Percentiles rank a stretch among this genome's conserved stretches.
Conservation (phyloP, 805 yeast species). For the Metschnikowia vanudenii region DNA sequence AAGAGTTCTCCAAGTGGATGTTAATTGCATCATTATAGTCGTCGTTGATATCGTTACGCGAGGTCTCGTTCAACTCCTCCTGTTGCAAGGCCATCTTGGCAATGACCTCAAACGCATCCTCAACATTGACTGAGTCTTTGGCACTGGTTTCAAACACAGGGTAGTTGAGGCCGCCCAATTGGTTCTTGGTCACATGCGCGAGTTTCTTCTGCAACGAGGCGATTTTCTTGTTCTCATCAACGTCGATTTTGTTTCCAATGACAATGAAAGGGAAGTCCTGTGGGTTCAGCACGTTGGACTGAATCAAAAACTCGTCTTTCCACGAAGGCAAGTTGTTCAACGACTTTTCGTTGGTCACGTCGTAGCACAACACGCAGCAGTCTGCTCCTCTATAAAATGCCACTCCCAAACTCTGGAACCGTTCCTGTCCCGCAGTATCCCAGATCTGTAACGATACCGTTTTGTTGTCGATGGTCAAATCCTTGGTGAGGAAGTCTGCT, state of each 20-base stretch:
- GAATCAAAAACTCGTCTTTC: conserved; percentile 94
- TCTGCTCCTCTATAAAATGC: conserved; percentile 98
- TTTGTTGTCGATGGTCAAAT: conserved; percentile 79
- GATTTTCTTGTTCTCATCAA: conserved; percentile 84
- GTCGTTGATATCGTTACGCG: conserved; percentile 53
- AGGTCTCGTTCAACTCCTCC: conserved; percentile 86
- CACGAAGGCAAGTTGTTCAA: conserved; percentile 86
- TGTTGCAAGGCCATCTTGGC: conserved; percentile 95
- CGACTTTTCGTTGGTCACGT: conserved; percentile 91
- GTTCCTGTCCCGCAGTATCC: conserved; percentile 48
- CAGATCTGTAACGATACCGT: conserved; percentile 83
- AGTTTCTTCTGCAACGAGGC: conserved; percentile 56
- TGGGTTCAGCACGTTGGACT: conserved; percentile 90
- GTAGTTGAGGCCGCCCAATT: conserved; percentile 58
- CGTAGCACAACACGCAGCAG: conserved; percentile 94
- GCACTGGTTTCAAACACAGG: conserved; percentile 98
- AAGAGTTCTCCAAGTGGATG: conserved; percentile 84
- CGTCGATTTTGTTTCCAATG: conserved; percentile 92
- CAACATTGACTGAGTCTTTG: conserved; percentile 92
- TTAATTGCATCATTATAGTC: conserved; percentile 96
- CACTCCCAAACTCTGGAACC: conserved; percentile 94
- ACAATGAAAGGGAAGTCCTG: conserved; percentile 95
- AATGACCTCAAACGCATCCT: conserved; percentile 91
- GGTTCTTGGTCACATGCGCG: conserved; percentile 43
- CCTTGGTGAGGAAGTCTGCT: conserved; percentile 94